A percentile compares a stretch with the other conserved stretches of the same genome.
Conservation (phyloP, 164 flowering plant genomes). For the Kingdonia uniflora region DNA sequence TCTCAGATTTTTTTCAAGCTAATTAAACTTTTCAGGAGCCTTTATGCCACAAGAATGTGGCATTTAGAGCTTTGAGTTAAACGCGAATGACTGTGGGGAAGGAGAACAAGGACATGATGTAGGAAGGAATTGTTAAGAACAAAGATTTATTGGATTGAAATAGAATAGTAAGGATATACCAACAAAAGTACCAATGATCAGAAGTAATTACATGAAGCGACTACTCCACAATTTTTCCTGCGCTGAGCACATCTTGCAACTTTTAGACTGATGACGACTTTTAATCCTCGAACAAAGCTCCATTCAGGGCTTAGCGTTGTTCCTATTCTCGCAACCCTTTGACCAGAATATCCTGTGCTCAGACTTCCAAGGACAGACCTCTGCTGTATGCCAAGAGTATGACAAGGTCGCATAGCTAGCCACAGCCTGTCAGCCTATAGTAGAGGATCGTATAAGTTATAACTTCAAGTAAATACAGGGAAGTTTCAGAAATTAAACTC, state of each 20-base stretch:
- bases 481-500: too few species aligned
- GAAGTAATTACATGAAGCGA: conserved; percentile 44
- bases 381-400: conserved; percentile 4
- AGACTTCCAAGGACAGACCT: conserved; percentile 8
- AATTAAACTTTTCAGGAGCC: too few species aligned
- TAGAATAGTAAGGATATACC: too few species aligned
- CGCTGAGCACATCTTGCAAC: conserved; percentile 8
- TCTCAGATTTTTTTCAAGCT: too few species aligned
- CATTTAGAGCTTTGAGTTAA: too few species aligned
- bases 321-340: conserved; percentile 10
- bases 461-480: too few species aligned
- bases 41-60: too few species aligned
- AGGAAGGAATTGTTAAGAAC: too few species aligned
- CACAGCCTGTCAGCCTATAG: conserved; percentile 15
- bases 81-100: too few species aligned
- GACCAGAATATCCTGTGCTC: conserved; percentile 8
- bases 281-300: conserved; percentile 42
- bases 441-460: not conserved
- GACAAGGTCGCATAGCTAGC: conserved; percentile 5
- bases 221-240: conserved; percentile 18
- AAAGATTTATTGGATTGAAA: too few species aligned
- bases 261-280: conserved; percentile 21
- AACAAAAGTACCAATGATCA: not conserved
- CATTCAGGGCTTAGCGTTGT: conserved; percentile 15
- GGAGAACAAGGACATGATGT: too few species aligned